phyloP scores from a whole-genome alignment of 148 eudicot genomes.

The Mesembryanthemum crystallinum region DNA sequence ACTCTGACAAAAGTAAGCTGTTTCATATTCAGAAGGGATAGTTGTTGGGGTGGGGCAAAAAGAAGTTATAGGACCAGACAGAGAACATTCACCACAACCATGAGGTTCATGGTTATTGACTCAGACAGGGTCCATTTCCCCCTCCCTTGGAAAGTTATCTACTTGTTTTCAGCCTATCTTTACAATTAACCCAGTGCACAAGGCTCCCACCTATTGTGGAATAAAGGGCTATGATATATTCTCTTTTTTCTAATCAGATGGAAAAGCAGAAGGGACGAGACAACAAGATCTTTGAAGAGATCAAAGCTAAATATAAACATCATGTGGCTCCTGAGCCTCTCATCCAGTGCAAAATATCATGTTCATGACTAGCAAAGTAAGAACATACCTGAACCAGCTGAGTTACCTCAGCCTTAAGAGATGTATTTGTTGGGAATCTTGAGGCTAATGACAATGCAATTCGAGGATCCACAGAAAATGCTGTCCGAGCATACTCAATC shows the following conservation, averaged over 20 bases:
- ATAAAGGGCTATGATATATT: too few relatives aligned
- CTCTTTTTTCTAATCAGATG: background rate
- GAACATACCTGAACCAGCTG: conserved; percentile 78
- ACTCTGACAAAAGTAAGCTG: background rate
- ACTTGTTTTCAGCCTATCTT: background rate
- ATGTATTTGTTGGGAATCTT: conserved; percentile 78
- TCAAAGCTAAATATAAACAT: background rate
- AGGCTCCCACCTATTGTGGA: background rate
- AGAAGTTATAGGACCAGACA: background rate
- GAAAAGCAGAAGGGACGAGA: background rate
- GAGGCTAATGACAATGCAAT: conserved; percentile 82
- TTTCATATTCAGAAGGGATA: background rate
- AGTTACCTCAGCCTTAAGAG: conserved; percentile 77
- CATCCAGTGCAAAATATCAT: background rate
- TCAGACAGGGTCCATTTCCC: background rate
- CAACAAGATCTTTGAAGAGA: background rate
- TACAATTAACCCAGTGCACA: background rate
- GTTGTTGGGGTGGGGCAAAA: background rate
- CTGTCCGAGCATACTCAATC: conserved; percentile 85
- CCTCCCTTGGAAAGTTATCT: background rate
- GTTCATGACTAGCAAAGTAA: conserved; percentile 6
- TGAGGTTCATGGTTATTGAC: background rate
- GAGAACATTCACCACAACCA: background rate
- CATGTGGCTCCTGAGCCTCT: background rate
- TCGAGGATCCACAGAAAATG: conserved; percentile 92